Base-by-base conservation (phyloP, 2,329 filamentous ascomycete genomes). In the Chalara sp. region DNA sequence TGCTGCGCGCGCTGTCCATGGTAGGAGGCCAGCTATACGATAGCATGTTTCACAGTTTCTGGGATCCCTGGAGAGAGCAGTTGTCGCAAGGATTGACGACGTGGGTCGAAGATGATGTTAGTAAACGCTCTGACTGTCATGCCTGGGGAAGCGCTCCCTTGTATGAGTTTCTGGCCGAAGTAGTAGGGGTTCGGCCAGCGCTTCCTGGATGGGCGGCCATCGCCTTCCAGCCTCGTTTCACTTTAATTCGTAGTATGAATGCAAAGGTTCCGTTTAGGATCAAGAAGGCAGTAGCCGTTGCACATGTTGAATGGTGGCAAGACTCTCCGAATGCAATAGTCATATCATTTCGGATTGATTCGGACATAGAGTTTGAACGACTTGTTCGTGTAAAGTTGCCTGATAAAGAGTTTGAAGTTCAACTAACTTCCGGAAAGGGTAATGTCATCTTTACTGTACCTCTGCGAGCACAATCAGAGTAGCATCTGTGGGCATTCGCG, bases 161-260 rank as follows among this genome's bases (percentile, higher is more conserved):
- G 8, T 46, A 46, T 21, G 44, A 46, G 44, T 46, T 46, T 30
- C 30, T 46, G 44, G 44, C 28, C 44, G 44, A 46, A 30, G 44
- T 46, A 2, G 44, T 30, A 12, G 44, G 44, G 4, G 31, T 46
- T 32, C 21, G 11, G 30, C 30, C 44, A 7, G 30, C 21, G 7
- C 11, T 31, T 13, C 28, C 44, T 7, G 44, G 44, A 28, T 46
- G 44, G 44, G 44, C 7, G 2, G 44, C 32, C 29, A 50, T 39
- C 35, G 10, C 13, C 35, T 39, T 10, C 10, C 2, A 39, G 35
- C 35, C 35, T 10, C 35, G 13, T 10, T 10, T 39, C 35, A 13
- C 35, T 10, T 39, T 39, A 13, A 11, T 39, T 13, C 3, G 2
- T 2, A 13, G 3, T 13, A 11, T 39, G 10, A 13, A 39, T 3